Evolutionary conservation across 2,329 filamentous ascomycete genomes (phyloP).

Genomic region (Botrytis elliptica): DNA sequence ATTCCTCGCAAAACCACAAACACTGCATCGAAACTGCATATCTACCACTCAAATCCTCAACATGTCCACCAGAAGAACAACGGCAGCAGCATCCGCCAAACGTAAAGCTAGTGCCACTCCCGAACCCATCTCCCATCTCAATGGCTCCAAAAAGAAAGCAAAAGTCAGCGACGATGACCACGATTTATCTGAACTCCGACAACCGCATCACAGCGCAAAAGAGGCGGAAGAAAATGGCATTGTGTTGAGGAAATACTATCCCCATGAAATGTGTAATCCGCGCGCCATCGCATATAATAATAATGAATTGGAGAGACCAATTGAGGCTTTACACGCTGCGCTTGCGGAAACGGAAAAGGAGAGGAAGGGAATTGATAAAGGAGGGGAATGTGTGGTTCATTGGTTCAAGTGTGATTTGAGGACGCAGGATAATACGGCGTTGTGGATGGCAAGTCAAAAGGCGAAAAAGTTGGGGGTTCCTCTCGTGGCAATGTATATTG

Average conservation of each 20-base stretch:
- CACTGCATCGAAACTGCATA: neutral
- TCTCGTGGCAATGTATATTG: conserved; percentile 72
- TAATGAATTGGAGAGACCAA: conserved; percentile 68
- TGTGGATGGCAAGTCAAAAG: conserved; percentile 64
- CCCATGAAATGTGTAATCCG: conserved; percentile 79
- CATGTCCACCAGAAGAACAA: conserved; percentile 27
- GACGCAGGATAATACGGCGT: conserved; percentile 67
- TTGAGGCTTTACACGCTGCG: conserved; percentile 63
- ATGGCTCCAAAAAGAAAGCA: conserved; percentile 29
- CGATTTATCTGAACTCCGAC: conserved; percentile 28
- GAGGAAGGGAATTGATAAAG: conserved; percentile 50
- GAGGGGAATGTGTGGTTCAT: conserved; percentile 69
- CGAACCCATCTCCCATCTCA: conserved; percentile 14
- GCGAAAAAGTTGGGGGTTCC: conserved; percentile 69
- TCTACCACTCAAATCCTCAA: conserved; percentile 22
- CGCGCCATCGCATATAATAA: conserved; percentile 72
- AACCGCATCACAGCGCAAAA: conserved; percentile 38
- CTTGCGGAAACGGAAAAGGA: conserved; percentile 58
- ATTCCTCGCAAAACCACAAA: neutral
- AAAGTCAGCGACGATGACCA: conserved; percentile 27
- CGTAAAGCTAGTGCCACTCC: conserved; percentile 30
- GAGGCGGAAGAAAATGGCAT: conserved; percentile 56
- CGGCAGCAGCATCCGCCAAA: conserved; percentile 25
- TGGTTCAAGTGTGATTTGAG: conserved; percentile 90
- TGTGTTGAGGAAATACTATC: conserved; percentile 74